Conservation (phyloP, 176 grass and related monocot species). For the Thinopyrum elongatum region DNA sequence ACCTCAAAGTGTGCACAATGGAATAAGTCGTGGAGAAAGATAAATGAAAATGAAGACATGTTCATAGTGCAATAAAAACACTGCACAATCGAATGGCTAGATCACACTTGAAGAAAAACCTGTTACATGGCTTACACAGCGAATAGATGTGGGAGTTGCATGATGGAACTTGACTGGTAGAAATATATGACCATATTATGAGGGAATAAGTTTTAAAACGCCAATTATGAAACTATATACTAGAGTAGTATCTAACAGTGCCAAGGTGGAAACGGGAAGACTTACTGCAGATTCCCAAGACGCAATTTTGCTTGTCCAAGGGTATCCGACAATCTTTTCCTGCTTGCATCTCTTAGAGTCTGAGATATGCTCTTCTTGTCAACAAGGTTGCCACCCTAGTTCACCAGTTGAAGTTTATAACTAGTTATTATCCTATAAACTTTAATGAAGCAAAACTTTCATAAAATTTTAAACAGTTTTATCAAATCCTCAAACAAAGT, state of each 20-base stretch:
- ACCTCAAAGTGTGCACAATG: constrained; percentile 38
- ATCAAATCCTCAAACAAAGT: background rate
- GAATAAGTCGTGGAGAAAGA: background rate
- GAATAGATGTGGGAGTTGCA: no score
- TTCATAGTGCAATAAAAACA: background rate
- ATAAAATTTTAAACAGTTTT: no score
- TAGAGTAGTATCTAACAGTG: background rate
- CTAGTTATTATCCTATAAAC: no score
- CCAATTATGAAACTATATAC: no score
- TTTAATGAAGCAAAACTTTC: no score
- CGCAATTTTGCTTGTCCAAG: constrained; percentile 59
- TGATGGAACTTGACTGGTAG: no score
- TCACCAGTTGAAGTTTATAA: constrained; percentile 14
- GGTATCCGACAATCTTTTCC: constrained; percentile 51
- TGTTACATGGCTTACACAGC: no score
- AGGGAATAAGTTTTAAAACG: no score
- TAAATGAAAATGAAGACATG: no score
- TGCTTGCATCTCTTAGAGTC: constrained; percentile 64
- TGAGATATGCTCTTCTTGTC: constrained; percentile 85
- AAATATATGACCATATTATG: no score
- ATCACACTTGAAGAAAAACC: no score
- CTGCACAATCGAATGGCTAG: no score
- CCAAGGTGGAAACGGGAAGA: constrained; percentile 5
- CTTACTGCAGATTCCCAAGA: constrained; percentile 61
- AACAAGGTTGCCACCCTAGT: constrained; percentile 41